Evolutionary conservation across 2,329 filamentous ascomycete genomes (phyloP), one percentile per base, ranked within the genome.

Genomic region (Monilinia fructicola): DNA sequence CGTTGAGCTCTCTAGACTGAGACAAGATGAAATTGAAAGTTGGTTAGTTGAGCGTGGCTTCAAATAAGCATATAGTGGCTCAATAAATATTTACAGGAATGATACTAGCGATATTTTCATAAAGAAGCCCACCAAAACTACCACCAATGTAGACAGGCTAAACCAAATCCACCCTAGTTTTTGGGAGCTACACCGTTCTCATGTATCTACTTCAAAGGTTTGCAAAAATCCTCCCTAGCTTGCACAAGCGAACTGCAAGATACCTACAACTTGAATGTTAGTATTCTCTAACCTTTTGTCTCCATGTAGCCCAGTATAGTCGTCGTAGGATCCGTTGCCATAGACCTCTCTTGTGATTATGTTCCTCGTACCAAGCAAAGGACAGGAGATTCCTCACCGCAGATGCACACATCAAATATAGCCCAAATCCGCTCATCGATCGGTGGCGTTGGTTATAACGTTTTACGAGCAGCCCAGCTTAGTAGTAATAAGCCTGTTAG

Each of bases 381-480:
- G 78, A 5, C 84, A 87, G 46, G 44, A 5, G 52, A 42, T 18
- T 52, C 56, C 28, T 66, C 70, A 16, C 71, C 71, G 26, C 61
- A 69, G 54, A 56, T 88, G 48, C 85, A 93, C 68, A 97, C 93
- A 0, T 98, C 94, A 0, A 98, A 98, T 74, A 91, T 91, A 59
- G 87, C 93, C 10, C 81, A 82, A 18, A 96, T 97, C 70, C 87
- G 81, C 46, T 92, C 96, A 75, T 91, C 90, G 0, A 85, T 97
- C 10, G 95, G 95, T 16, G 95, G 95, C 9, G 95, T 98, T 10
- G 95, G 92, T 9, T 89, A 93, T 74, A 98, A 98, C 74, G 92
- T 98, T 54, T 92, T 95, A 21, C 84, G 92, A 58, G 93, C 94
- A 54, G 89, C 91, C 0, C 90, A 93, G 71, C 84, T 88, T 42